A percentile compares a stretch with the other conserved stretches of the same genome.
Conservation (phyloP, 1,284 basidiomycete species). For the Bjerkandera adusta region DNA sequence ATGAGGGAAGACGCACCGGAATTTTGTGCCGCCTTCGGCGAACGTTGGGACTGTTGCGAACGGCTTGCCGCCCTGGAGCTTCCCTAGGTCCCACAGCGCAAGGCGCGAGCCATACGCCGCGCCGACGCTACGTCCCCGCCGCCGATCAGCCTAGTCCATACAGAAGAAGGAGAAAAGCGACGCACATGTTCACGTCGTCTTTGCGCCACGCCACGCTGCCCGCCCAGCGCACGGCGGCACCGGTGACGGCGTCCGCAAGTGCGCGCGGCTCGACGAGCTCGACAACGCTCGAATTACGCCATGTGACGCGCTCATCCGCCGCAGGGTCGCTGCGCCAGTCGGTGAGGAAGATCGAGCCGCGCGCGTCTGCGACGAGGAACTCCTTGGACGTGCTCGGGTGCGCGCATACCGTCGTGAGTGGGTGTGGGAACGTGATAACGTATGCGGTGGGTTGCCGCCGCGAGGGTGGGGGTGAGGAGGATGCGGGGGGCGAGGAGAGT, state of each 20-base stretch:
- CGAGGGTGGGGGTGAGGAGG: constrained; percentile 25
- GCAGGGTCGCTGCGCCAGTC: constrained; percentile 76
- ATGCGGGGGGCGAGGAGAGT: too few relatives aligned
- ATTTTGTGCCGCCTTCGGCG: constrained; percentile 60
- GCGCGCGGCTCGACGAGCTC: constrained; percentile 71
- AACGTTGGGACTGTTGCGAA: constrained; percentile 55
- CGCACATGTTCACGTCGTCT: constrained; percentile 68
- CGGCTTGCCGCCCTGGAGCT: constrained; percentile 71
- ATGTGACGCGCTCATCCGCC: constrained; percentile 47
- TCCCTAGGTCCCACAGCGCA: constrained; percentile 71
- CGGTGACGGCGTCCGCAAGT: constrained; percentile 49
- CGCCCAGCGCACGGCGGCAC: constrained; percentile 43
- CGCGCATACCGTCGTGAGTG: constrained; percentile 64
- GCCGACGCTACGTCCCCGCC: constrained; percentile 51
- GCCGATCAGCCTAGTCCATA: constrained; percentile 9
- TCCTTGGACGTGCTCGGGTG: constrained; percentile 74
- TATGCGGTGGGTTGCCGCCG: constrained; percentile 69
- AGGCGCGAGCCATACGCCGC: constrained; percentile 68
- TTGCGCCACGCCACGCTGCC: constrained; percentile 67
- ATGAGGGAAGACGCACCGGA: constrained; percentile 48
- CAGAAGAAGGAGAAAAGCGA: constrained; percentile 11
- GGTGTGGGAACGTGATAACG: constrained; percentile 66
- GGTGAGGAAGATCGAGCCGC: constrained; percentile 68
- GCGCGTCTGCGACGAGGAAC: constrained; percentile 70
- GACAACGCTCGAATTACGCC: constrained; percentile 60